phyloP scores from a whole-genome alignment of 768 basidiomycete species.

The Mycena venus region DNA sequence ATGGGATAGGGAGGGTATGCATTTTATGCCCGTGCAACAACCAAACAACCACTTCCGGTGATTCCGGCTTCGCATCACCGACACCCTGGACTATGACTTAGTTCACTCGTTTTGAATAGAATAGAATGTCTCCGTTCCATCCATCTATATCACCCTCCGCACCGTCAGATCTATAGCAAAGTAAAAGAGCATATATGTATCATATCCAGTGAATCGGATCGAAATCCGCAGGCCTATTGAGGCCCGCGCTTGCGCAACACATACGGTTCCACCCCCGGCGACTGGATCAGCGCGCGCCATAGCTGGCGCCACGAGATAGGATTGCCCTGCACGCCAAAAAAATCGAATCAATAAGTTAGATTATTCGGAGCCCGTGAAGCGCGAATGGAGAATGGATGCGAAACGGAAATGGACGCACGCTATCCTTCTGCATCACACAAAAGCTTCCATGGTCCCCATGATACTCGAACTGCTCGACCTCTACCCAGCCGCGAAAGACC shows the following conservation, averaged over 20 bases:
- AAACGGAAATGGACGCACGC: slow-evolving; percentile 56
- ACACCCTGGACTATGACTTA: no score
- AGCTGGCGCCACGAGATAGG: slow-evolving; percentile 84
- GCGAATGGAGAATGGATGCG: neutral
- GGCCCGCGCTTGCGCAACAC: slow-evolving; percentile 53
- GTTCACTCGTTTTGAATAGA: no score
- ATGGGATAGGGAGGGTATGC: no score
- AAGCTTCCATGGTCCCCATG: slow-evolving; percentile 68
- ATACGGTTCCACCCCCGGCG: slow-evolving; percentile 67
- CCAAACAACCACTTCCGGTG: no score
- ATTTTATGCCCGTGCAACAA: no score
- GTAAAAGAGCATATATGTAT: no score
- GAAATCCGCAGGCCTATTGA: neutral
- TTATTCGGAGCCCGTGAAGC: no score
- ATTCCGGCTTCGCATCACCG: no score
- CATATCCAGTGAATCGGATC: neutral
- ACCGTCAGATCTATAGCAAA: no score
- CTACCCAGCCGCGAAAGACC: slow-evolving; percentile 81
- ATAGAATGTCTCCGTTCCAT: no score
- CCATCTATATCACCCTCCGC: no score
- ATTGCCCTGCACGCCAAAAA: slow-evolving; percentile 68
- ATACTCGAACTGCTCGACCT: slow-evolving; percentile 73
- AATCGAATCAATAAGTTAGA: no score
- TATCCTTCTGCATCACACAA: slow-evolving; percentile 78
- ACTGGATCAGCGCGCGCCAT: slow-evolving; percentile 75